Evolutionary conservation across 176 grass and related monocot genomes (phyloP), one percentile per base, ranked within the genome.

Genomic region (Sorghum bicolor): DNA sequence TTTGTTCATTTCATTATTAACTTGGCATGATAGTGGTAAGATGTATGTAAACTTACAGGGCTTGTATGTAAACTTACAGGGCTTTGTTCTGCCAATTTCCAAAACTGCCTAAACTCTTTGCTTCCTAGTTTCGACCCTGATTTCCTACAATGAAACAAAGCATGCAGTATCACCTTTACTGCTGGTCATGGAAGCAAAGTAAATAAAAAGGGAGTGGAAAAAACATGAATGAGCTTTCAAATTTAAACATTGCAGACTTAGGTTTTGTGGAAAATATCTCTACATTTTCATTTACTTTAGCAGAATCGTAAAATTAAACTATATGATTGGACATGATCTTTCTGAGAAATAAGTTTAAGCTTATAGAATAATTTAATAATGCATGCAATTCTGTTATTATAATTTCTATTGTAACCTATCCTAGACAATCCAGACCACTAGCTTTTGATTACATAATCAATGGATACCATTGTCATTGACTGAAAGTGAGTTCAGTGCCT

Each of bases 41-140:
- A 84, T 84, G 24, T 19, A 75, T 31, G 39, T 67, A 77, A 47
- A 89, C 92, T 55, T 90, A 97, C 94, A 45, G 95, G 95, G 87
- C 93, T 94, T 91, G 24, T 19, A 75, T 31, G 39, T 67, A 77
- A 47, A 89, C 92, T 55, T 90, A 97, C 94, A 45, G 95, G 95
- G 87, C 93, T 94, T 91, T 91, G 88, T 86, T 97, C 95, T 38
- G 92, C 92, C 92, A 92, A 97, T 86, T 92, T 97, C 95, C 95
- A 97, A 64, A 97, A 74, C 63, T 97, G 92, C 19, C 86, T 81
- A 62, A 97, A 70, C 52, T 97, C 95, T 83, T 97, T 97, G 87
- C 94, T 97, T 76, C 95, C 95, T 62, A 97, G 72, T 82, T 86
- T 94, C 92, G 88, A 92, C 75, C 88, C 92, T 58, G 86, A 85